Evolutionary conservation across 1,284 basidiomycete species (phyloP).

Genomic region (Marasmius sp.): DNA sequence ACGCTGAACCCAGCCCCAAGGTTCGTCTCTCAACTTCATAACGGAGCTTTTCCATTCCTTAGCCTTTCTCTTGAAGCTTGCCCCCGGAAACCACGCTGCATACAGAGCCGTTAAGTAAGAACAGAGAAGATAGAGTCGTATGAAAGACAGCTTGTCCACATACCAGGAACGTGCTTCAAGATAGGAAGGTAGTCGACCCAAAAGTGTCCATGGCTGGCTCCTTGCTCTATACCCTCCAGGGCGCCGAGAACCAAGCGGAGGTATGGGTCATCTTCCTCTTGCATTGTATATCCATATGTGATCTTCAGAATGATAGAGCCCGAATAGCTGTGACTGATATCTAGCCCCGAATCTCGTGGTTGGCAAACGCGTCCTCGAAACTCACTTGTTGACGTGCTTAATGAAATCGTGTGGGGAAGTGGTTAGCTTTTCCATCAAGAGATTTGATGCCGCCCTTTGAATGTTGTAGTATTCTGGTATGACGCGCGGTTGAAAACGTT

Average conservation of each 20-base stretch:
- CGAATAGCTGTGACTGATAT: not conserved
- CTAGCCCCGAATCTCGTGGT: not conserved
- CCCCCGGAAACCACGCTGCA: not conserved
- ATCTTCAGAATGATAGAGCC: not conserved
- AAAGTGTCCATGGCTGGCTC: not conserved
- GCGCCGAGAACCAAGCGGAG: not conserved
- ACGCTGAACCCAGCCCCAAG: not conserved
- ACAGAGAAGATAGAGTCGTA: not conserved
- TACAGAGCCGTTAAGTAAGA: not conserved
- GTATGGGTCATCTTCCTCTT: not conserved
- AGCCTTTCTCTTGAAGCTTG: not conserved
- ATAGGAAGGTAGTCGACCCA: not conserved
- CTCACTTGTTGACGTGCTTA: not conserved
- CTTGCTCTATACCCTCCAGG: not conserved
- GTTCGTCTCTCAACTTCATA: not conserved
- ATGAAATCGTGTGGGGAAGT: not conserved
- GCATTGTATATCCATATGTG: not conserved
- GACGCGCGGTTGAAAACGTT: not conserved
- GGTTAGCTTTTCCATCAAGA: not conserved
- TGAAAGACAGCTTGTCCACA: not conserved
- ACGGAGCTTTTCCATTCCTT: not conserved
- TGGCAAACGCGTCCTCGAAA: not conserved
- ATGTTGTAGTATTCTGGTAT: not conserved
- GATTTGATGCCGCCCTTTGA: not conserved
- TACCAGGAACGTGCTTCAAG: not conserved